These are phyloP conservation scores for Komagataea norvegica DNA, from an alignment of 1,139 yeast genomes.

Conservation along the genomic window DNA sequence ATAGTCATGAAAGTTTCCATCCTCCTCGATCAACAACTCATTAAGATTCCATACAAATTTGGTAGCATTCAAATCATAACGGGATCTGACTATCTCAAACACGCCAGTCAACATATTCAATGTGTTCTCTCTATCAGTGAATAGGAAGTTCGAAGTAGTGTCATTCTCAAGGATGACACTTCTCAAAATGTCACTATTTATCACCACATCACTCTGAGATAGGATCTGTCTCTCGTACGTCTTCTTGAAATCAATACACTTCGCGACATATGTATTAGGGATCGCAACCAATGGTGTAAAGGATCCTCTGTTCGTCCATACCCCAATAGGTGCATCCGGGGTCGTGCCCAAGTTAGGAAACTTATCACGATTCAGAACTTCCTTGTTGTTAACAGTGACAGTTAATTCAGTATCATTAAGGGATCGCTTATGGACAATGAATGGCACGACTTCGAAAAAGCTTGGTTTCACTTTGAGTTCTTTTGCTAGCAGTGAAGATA, in stretches of 20 bases:
- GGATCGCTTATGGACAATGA: conserved; percentile 5
- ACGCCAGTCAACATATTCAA: conserved; percentile 9
- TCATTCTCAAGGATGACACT: conserved; percentile 15
- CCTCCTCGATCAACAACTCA: background rate
- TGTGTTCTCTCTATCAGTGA: conserved; percentile 6
- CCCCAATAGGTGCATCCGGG: background rate
- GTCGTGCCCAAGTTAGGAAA: conserved; percentile 1
- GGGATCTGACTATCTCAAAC: background rate
- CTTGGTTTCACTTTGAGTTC: conserved; percentile 8
- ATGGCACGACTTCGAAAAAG: conserved; percentile 16
- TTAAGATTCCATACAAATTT: conserved; percentile 7
- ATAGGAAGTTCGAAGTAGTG: conserved; percentile 2
- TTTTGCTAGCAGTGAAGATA: conserved; percentile 8
- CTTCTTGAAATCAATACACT: conserved; percentile 5
- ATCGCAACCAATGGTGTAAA: conserved; percentile 3
- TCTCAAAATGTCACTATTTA: conserved; percentile 20
- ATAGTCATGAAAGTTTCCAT: conserved; percentile 1
- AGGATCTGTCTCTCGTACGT: background rate
- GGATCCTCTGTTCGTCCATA: conserved; percentile 1
- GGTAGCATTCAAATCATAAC: background rate
- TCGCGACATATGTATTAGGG: conserved; percentile 4
- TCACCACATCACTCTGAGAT: conserved; percentile 2
- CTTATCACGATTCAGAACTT: conserved; percentile 9
- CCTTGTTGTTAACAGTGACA: conserved; percentile 1
- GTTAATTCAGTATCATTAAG: conserved; percentile 7